Conservation (phyloP, 345 rosid genomes). For the Lepidium aucheri region DNA sequence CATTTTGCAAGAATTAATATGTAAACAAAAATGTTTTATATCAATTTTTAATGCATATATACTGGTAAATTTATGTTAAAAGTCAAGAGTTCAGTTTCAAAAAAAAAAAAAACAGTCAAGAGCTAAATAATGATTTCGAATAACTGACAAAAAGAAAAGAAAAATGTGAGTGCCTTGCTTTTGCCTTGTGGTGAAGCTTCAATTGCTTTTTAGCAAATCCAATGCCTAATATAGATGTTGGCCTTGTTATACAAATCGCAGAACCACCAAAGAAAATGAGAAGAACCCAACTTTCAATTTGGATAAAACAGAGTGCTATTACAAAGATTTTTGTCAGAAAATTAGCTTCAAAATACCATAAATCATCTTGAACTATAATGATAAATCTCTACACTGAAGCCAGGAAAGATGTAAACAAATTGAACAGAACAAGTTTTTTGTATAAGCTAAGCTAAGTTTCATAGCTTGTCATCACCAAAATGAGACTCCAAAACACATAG, state of each 20-base stretch:
- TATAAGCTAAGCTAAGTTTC: background rate
- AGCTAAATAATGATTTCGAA: constrained; percentile 4
- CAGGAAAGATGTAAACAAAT: background rate
- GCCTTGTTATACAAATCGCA: background rate
- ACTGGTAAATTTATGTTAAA: background rate
- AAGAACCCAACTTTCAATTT: background rate
- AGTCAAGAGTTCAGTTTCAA: too few species aligned
- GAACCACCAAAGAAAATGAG: background rate
- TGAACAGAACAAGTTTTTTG: background rate
- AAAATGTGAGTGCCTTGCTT: background rate
- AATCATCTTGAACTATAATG: background rate
- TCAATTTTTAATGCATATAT: too few species aligned
- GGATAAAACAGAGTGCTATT: background rate
- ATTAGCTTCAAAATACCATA: background rate
- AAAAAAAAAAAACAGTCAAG: background rate
- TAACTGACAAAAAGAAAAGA: background rate
- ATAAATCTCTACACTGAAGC: background rate
- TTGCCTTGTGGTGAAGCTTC: constrained; percentile 1
- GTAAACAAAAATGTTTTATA: too few species aligned
- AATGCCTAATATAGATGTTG: background rate
- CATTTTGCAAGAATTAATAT: too few species aligned
- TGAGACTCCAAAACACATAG: background rate
- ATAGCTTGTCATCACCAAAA: background rate
- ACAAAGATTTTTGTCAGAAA: background rate
- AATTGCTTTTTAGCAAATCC: background rate